Evolutionary conservation across 805 yeast genomes (phyloP), one percentile per base, ranked within the genome.

Genomic region (Yamadazyma akitaensis): DNA sequence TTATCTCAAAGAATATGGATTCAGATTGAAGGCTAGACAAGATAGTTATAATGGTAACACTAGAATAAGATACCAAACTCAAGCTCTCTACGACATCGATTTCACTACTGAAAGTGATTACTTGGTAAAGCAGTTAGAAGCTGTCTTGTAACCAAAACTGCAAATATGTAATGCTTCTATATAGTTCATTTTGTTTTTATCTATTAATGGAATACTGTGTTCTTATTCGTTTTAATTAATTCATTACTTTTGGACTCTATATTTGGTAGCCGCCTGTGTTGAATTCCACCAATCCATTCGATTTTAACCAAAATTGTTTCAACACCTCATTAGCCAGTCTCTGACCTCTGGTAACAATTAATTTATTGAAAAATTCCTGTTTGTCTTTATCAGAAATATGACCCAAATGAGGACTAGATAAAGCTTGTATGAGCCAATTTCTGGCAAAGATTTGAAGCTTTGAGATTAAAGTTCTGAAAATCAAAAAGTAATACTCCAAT

Each of bases 1-100:
- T 21, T 79, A 80, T 45, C 86, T 85, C 77, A 75, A 78, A 53
- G 91, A 88, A 63, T 88, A 65, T 59, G 76, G 76, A 31, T 85
- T 94, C 65, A 80, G 95, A 65, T 63, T 91, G 44, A 81, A 86
- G 58, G 97, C 96, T 12, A 80, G 83, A 61, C 87, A 81, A 58
- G 97, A 94, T 59, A 81, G 77, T 51, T 94, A 88, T 64, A 85
- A 90, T 57, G 96, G 90, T 43, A 79, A 77, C 40, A 76, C 79
- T 26, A 79, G 92, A 63, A 81, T 88, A 14, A 80, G 97, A 62
- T 88, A 84, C 62, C 84, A 84, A 46, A 87, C 80, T 2, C 70
- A 80, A 41, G 74, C 77, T 13, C 53, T 84, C 24, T 72, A 72
- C 43, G 72, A 72, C 34, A 57, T 87, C 43, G 81, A 84, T 55